These are phyloP conservation scores for Aspergillus quadricinctus DNA, from an alignment of 2,329 filamentous ascomycete species.

Conservation along the genomic window DNA sequence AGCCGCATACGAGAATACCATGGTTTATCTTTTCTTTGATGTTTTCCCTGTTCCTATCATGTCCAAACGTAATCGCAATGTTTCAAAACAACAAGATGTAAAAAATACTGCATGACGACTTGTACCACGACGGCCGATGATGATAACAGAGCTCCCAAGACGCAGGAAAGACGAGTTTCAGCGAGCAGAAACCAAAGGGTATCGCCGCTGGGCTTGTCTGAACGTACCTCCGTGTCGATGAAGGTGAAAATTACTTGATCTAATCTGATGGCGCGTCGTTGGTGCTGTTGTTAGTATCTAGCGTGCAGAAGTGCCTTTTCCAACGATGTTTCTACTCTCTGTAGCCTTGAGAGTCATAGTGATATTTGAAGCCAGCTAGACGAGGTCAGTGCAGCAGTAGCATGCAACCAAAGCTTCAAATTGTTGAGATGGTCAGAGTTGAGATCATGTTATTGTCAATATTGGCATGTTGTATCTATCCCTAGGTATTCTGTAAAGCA, in stretches of 20 bases:
- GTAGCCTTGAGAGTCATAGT: neutral
- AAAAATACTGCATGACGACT: neutral
- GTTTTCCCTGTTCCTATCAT: neutral
- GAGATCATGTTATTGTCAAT: neutral
- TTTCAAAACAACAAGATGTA: neutral
- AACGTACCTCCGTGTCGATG: conserved; percentile 31
- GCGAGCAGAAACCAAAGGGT: conserved; percentile 18
- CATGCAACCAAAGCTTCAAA: neutral
- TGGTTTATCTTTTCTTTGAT: neutral
- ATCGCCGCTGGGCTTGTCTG: conserved; percentile 20
- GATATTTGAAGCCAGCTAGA: neutral
- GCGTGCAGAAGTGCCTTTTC: neutral
- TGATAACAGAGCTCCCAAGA: conserved; percentile 24
- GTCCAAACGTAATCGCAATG: neutral
- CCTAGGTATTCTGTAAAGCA: neutral
- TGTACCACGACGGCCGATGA: conserved; percentile 15
- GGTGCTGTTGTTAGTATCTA: neutral
- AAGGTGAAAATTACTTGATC: conserved; percentile 56
- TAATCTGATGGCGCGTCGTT: conserved; percentile 49
- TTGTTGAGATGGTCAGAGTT: neutral
- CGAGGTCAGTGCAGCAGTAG: neutral
- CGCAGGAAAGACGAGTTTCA: conserved; percentile 3
- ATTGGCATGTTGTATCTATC: neutral
- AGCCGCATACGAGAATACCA: neutral
- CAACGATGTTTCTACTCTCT: neutral